Base-by-base conservation (phyloP, 108 stramenopile species). In the Asterionellopsis glacialis region DNA sequence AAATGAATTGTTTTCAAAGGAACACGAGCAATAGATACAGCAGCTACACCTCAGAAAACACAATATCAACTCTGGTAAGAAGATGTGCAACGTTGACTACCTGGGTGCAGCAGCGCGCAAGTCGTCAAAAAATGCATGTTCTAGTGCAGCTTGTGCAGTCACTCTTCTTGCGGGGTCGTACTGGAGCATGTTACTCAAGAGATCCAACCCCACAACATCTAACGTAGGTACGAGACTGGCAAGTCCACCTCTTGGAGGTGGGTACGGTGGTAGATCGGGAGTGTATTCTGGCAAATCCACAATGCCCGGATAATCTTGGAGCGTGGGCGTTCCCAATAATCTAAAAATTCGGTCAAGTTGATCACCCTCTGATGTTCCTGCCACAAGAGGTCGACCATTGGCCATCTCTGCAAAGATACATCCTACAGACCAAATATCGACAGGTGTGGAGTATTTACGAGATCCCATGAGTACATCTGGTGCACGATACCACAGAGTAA, bases 401-500 rank as follows among this genome's bases (percentile, higher is more conserved):
- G 90, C 95, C 98, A 98, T 98, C 77, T 98, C 95, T 9, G 95
- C 93, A 83, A 96, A 96, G 51, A 95, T 97, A 63, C 96, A 98
- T 28, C 98, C 98, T 28, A 97, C 93, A 63, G 82, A 85, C 98
- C 98, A 99, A 41, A 99, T 95, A 74, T 99, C 98, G 1, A 99
- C 98, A 0, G 98, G 96, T 0, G 98, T 98, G 14, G 87, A 91
- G 61, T 99, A 99, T 67, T 94, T 92, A 25, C 97, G 72, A 11
- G 87, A 85, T 22, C 97, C 98, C 91, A 99, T 83, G 43, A 99
- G 73, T 6, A 99, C 96, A 68, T 99, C 98, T 0, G 98, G 98
- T 11, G 98, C 96, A 14, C 98, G 84, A 64, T 99, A 99, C 98
- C 98, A 99, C 48, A 99, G 75, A 7, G 98, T 99, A 2, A 99